These are phyloP conservation scores for Leishmania amazonensis DNA, from an alignment of 208 protist genomes.

Conservation along the genomic window DNA sequence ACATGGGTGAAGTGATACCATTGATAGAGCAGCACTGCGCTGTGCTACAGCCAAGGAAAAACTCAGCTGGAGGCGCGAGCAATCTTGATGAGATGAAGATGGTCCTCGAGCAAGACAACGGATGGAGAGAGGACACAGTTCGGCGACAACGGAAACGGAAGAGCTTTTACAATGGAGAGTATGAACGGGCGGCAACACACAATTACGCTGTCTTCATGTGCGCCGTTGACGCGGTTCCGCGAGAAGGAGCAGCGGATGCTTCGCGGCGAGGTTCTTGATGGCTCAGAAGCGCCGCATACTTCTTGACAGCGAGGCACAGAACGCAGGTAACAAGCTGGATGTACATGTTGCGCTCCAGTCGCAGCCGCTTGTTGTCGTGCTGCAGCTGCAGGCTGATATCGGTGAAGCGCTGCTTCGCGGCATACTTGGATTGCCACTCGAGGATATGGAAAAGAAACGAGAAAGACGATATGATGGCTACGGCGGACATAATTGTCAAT, in stretches of 20 bases:
- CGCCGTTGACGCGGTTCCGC: neutral
- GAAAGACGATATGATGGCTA: slow-evolving; percentile 41
- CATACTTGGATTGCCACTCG: slow-evolving; percentile 52
- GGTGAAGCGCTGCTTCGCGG: slow-evolving; percentile 38
- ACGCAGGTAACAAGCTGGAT: slow-evolving; percentile 60
- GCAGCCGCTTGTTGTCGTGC: slow-evolving; percentile 60
- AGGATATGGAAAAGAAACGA: slow-evolving; percentile 54
- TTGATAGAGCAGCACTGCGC: neutral
- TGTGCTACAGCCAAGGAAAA: neutral
- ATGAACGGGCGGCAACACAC: too few relatives aligned
- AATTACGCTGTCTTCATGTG: slow-evolving; percentile 2
- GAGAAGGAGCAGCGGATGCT: neutral
- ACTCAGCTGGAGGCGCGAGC: too few relatives aligned
- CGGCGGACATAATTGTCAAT: slow-evolving; percentile 41
- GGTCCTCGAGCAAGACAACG: neutral
- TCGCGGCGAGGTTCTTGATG: slow-evolving; percentile 4
- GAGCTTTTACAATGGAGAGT: too few relatives aligned
- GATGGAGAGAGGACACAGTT: neutral
- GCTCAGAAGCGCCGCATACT: slow-evolving; percentile 12
- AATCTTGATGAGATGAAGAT: neutral
- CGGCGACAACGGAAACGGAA: neutral
- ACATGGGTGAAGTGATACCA: too few relatives aligned
- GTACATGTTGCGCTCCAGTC: slow-evolving; percentile 74
- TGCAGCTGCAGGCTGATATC: slow-evolving; percentile 68
- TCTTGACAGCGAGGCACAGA: slow-evolving; percentile 58